Percentiles rank a stretch among this genome's conserved stretches.
phyloP scores from a whole-genome alignment of 2,329 filamentous ascomycete genomes.

The Fusarium paranaense region DNA sequence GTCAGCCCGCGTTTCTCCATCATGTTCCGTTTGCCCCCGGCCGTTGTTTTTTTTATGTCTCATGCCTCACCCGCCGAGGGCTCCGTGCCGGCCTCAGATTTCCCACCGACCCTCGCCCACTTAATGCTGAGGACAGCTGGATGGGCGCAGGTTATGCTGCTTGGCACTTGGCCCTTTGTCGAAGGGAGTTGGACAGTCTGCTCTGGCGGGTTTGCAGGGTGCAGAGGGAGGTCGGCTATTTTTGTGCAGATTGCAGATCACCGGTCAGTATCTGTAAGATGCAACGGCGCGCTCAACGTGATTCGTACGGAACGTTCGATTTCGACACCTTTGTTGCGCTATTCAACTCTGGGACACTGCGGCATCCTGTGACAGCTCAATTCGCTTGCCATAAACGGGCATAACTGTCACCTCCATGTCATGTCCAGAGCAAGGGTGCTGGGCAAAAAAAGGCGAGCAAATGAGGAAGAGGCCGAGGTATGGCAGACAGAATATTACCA shows the following conservation, averaged over 20 bases:
- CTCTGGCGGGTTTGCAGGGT: background rate
- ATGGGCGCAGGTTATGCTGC: background rate
- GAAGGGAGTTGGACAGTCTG: background rate
- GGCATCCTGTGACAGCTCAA: slow-evolving; percentile 22
- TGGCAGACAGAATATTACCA: background rate
- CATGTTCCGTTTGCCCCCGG: slow-evolving; percentile 7
- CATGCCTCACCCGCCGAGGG: background rate
- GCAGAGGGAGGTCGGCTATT: background rate
- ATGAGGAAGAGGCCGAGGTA: slow-evolving; percentile 3
- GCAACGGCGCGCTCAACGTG: slow-evolving; percentile 15
- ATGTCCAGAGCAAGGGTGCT: slow-evolving; percentile 9
- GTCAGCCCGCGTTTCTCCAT: background rate
- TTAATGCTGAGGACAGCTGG: background rate
- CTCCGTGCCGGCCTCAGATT: background rate
- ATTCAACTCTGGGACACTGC: slow-evolving; percentile 7
- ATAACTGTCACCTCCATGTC: slow-evolving; percentile 13
- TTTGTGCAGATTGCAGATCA: slow-evolving; percentile 21
- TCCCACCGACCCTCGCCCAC: background rate
- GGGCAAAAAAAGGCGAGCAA: background rate
- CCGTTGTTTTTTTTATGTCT: background rate
- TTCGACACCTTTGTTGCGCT: slow-evolving; percentile 8
- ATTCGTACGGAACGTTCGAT: slow-evolving; percentile 23
- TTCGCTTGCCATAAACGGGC: background rate
- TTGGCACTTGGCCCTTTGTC: slow-evolving; percentile 5
- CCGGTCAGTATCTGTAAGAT: slow-evolving; percentile 21